These are phyloP conservation scores for Pseudogymnoascus sp. DNA, from an alignment of 2,329 filamentous ascomycete genomes.

Conservation along the genomic window DNA sequence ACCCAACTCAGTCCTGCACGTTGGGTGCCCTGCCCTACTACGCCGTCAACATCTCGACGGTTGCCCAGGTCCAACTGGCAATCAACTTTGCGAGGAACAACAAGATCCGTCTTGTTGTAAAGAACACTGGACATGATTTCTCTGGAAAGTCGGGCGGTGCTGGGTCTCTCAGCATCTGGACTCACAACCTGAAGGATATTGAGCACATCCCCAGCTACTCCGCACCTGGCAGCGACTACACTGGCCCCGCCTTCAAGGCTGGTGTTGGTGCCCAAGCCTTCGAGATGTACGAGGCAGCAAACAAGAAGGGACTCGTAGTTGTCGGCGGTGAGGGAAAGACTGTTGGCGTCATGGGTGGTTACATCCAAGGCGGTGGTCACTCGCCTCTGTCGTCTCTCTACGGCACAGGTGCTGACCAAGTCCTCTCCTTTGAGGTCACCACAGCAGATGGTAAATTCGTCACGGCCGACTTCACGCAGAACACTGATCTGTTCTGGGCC, in stretches of 20 bases:
- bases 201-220: slow-evolving; percentile 36
- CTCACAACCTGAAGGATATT: slow-evolving; percentile 37
- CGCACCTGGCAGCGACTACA: slow-evolving; percentile 35
- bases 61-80: slow-evolving; percentile 39
- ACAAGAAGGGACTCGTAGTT: slow-evolving; percentile 41
- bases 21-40: slow-evolving; percentile 26
- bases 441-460: slow-evolving; percentile 43
- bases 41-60: slow-evolving; percentile 30
- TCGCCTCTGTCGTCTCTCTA: slow-evolving; percentile 43
- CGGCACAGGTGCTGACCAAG: slow-evolving; percentile 55
- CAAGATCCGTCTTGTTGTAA: slow-evolving; percentile 33
- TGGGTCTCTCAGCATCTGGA: slow-evolving; percentile 46
- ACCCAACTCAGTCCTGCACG: slow-evolving; percentile 27
- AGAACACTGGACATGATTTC: slow-evolving; percentile 23
- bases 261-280: slow-evolving; percentile 45
- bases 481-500: slow-evolving; percentile 58
- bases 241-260: slow-evolving; percentile 45
- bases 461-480: slow-evolving; percentile 42
- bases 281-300: slow-evolving; percentile 36
- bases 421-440: slow-evolving; percentile 50
- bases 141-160: slow-evolving; percentile 28
- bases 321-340: slow-evolving; percentile 47
- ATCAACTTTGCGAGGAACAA: slow-evolving; percentile 37
- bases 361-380: slow-evolving; percentile 55
- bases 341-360: slow-evolving; percentile 44